Percentiles rank a stretch among this genome's conserved stretches.
phyloP scores from a whole-genome alignment of 345 rosid genomes.

The Salix arbutifolia region DNA sequence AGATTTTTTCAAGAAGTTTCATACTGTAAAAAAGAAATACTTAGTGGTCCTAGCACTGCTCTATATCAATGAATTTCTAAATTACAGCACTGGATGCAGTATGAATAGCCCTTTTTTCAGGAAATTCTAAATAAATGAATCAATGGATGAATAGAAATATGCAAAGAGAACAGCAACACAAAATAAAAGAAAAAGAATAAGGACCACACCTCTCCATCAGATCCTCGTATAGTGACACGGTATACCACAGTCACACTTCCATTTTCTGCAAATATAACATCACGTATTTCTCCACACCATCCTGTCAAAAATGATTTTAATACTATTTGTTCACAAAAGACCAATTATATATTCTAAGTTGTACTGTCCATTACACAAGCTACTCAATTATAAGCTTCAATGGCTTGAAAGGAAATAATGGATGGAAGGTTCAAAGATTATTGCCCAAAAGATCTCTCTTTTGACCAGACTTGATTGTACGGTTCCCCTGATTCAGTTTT shows the following conservation, averaged over 20 bases:
- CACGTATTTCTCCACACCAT: slow-evolving; percentile 98
- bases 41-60: background rate
- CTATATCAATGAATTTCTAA: background rate
- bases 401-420: no score
- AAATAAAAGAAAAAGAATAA: background rate
- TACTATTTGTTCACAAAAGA: background rate
- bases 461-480: no score
- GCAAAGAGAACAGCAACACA: background rate
- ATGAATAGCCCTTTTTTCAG: background rate
- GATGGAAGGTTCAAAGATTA: no score
- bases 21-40: background rate
- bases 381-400: background rate
- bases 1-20: background rate
- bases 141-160: background rate
- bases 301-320: slow-evolving; percentile 37
- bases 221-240: slow-evolving; percentile 89
- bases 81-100: background rate
- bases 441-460: no score
- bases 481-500: no score
- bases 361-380: background rate
- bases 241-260: slow-evolving; percentile 88
- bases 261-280: slow-evolving; percentile 83
- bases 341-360: background rate
- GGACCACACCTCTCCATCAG: slow-evolving; percentile 83
- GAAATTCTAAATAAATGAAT: background rate